phyloP scores from a whole-genome alignment of 805 yeast genomes.

The Suhomyces sp. region DNA sequence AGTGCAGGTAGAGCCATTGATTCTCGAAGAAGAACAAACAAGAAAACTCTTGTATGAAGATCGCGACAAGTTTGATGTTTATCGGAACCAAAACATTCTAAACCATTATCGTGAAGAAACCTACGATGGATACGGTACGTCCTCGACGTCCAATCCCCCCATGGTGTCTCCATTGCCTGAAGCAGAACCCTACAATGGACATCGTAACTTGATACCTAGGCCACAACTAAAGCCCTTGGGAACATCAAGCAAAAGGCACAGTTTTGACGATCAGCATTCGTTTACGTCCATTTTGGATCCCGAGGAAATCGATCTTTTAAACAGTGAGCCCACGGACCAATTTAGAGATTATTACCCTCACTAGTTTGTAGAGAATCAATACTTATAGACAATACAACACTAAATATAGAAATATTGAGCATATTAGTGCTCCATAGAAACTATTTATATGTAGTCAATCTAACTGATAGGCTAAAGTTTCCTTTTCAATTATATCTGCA shows the following conservation, averaged over 20 bases:
- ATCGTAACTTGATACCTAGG: not conserved
- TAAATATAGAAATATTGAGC: too few relatives aligned
- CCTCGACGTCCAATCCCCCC: not conserved
- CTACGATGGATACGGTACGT: slow-evolving; percentile 24
- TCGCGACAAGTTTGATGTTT: not conserved
- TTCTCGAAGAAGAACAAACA: slow-evolving; percentile 19
- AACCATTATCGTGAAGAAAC: slow-evolving; percentile 25
- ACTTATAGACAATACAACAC: too few relatives aligned
- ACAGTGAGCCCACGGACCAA: slow-evolving; percentile 12
- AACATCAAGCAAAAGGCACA: not conserved
- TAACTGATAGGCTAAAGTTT: too few relatives aligned
- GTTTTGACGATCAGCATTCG: not conserved
- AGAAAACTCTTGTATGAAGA: slow-evolving; percentile 20
- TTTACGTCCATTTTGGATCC: slow-evolving; percentile 18
- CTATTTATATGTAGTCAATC: too few relatives aligned
- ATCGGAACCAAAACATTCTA: slow-evolving; percentile 2
- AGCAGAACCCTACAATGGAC: not conserved
- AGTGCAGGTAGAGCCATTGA: not conserved
- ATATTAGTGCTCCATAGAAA: too few relatives aligned
- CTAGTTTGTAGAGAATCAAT: too few relatives aligned
- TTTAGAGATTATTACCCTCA: not conserved
- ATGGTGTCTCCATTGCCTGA: not conserved
- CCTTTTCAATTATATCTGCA: too few relatives aligned
- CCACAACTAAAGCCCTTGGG: not conserved
- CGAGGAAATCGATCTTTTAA: slow-evolving; percentile 21